Conservation (phyloP, 2,329 filamentous ascomycete genomes). For the Beauveria scarabaeidicola region DNA sequence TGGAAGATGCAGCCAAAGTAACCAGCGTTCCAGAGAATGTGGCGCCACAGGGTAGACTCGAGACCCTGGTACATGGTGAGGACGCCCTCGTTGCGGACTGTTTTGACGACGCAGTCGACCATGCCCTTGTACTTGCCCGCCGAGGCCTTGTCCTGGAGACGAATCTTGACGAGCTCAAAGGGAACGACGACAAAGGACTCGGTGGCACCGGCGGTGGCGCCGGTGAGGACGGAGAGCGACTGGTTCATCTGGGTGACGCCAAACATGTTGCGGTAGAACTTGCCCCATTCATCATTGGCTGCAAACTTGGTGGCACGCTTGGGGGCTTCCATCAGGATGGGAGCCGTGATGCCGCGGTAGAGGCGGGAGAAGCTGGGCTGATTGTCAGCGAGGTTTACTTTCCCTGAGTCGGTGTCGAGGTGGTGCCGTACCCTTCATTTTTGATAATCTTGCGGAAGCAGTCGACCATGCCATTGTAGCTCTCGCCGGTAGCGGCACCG, state of each 20-base stretch:
- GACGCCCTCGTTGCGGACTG: slow-evolving; percentile 71
- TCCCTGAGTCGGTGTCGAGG: neutral
- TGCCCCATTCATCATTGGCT: slow-evolving; percentile 96
- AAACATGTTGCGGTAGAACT: slow-evolving; percentile 84
- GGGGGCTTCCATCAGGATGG: slow-evolving; percentile 91
- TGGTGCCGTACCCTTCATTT: slow-evolving; percentile 68
- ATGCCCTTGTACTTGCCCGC: slow-evolving; percentile 81
- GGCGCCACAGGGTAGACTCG: slow-evolving; percentile 93
- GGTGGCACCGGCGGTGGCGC: slow-evolving; percentile 88
- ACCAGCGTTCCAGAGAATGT: slow-evolving; percentile 81
- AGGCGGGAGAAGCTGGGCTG: slow-evolving; percentile 68
- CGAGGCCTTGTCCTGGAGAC: slow-evolving; percentile 89
- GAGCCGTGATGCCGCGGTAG: slow-evolving; percentile 91
- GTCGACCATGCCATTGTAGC: slow-evolving; percentile 95
- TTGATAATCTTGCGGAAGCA: slow-evolving; percentile 96
- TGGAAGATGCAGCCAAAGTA: slow-evolving; percentile 99
- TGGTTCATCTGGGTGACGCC: slow-evolving; percentile 84
- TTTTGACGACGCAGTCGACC: slow-evolving; percentile 73
- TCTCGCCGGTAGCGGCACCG: slow-evolving; percentile 65
- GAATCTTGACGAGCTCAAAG: slow-evolving; percentile 97
- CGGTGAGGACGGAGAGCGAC: slow-evolving; percentile 82
- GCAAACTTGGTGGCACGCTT: slow-evolving; percentile 98
- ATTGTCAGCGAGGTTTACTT: slow-evolving; percentile 6
- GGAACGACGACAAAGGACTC: slow-evolving; percentile 96
- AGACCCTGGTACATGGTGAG: slow-evolving; percentile 93